Base-by-base conservation (phyloP, 805 yeast species). In the Metschnikowia lachancei region DNA sequence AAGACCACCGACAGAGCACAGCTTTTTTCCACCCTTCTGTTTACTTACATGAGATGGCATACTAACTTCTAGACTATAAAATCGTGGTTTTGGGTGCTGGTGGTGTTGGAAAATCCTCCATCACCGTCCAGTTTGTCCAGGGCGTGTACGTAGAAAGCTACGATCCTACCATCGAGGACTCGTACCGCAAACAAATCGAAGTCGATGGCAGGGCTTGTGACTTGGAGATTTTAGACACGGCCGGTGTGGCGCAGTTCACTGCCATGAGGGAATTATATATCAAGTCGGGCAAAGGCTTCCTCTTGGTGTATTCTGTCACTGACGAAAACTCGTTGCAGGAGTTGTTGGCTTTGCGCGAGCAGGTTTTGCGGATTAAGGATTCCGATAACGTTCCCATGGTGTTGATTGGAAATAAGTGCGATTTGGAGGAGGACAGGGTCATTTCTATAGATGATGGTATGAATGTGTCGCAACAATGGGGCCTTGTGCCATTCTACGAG, bases 151-250 rank as follows among this genome's bases (percentile, higher is more conserved):
- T 88, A 45, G 97, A 92, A 59, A 78, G 89, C 31, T 92, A 92
- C 67, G 98, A 92, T 61, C 98, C 99, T 8, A 94, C 99, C 8
- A 94, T 92, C 54, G 99, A 92, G 63, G 98, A 92, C 61, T 88
- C 97, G 0, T 94, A 92, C 66, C 74, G 95, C 39, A 91, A 89
- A 61, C 91, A 87, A 55, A 81, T 89, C 47, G 90, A 85, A 58
- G 83, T 92, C 30, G 97, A 92, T 64, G 95, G 90, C 29, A 79
- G 92, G 54, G 83, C 88, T 4, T 87, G 94, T 60, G 87, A 86
- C 54, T 72, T 92, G 56, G 97, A 92, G 67, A 70, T 69, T 41
- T 67, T 79, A 52, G 84, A 79, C 57, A 79, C 84, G 2, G 84
- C 84, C 0, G 84, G 84, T 26, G 81, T 79, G 26, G 83, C 96